A percentile compares a stretch with the other conserved stretches of the same genome.
Conservation (phyloP, 805 yeast species). For the Yamadazyma paraphyllophila region DNA sequence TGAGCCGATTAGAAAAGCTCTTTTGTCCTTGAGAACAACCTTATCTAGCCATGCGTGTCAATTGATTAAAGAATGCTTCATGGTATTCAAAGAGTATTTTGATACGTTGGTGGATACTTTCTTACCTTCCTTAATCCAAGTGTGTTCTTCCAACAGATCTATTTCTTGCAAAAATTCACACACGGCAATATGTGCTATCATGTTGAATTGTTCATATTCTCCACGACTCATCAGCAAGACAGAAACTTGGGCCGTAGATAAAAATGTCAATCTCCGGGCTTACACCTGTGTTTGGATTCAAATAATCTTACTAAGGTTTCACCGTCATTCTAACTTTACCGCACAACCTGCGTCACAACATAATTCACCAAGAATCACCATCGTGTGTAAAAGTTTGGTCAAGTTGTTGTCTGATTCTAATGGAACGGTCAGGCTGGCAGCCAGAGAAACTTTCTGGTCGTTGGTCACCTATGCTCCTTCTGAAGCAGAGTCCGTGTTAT, state of each 20-base stretch:
- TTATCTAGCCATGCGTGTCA: constrained; percentile 74
- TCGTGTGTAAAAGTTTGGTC: constrained; percentile 37
- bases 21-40: constrained; percentile 79
- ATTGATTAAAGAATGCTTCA: constrained; percentile 64
- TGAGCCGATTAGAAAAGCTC: constrained; percentile 65
- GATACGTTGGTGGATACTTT: constrained; percentile 52
- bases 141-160: constrained; percentile 60
- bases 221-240: constrained; percentile 51
- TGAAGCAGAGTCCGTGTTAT: constrained; percentile 42
- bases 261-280: constrained; percentile 67
- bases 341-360: constrained; percentile 4
- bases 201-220: constrained; percentile 54
- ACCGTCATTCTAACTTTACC: constrained; percentile 22
- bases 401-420: constrained; percentile 77
- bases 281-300: constrained; percentile 72
- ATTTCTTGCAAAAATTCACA: constrained; percentile 61
- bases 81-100: constrained; percentile 35
- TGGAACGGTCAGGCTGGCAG: constrained; percentile 72
- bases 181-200: constrained; percentile 52
- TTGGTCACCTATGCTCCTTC: constrained; percentile 53
- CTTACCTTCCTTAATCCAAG: constrained; percentile 46
- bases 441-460: constrained; percentile 74
- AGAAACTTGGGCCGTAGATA: constrained; percentile 56
- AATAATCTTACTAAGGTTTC: constrained; percentile 54
- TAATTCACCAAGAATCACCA: constrained; percentile 11